phyloP scores from a whole-genome alignment of 129 eudicot species.

The Heracleum sosnowskyi region DNA sequence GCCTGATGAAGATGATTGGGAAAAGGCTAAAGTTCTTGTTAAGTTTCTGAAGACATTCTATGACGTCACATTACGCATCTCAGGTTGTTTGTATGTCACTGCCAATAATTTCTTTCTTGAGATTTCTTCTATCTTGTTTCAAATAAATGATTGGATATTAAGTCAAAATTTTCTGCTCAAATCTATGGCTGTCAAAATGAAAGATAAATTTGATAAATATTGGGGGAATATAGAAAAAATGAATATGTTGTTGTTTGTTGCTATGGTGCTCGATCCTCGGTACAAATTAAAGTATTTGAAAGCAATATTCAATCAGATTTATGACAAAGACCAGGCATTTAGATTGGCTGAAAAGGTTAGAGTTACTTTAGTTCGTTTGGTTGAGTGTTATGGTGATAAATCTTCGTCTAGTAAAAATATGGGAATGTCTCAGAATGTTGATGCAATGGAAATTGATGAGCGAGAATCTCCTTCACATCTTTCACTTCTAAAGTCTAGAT shows the following conservation, averaged over 20 bases:
- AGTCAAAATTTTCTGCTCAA: not conserved
- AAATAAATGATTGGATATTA: not conserved
- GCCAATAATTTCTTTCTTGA: conserved; percentile 8
- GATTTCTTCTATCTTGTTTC: not conserved
- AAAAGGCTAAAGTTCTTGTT: not conserved
- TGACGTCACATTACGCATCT: conserved; percentile 18
- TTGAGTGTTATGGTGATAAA: too few relatives aligned
- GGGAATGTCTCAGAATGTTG: too few relatives aligned
- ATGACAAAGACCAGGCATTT: too few relatives aligned
- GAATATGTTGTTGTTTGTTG: not conserved
- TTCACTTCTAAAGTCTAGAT: too few relatives aligned
- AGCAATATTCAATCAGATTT: too few relatives aligned
- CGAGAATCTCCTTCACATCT: too few relatives aligned
- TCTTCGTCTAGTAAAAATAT: too few relatives aligned
- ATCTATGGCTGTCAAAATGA: conserved; percentile 7
- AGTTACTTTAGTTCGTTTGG: too few relatives aligned
- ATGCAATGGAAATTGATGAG: too few relatives aligned
- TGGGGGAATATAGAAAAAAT: too few relatives aligned
- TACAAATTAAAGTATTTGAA: not conserved
- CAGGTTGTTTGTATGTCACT: conserved; percentile 17
- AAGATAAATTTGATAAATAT: conserved; percentile 10
- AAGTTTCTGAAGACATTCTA: conserved; percentile 15
- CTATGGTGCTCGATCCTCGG: not conserved
- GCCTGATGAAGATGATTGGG: conserved; percentile 14
- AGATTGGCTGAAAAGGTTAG: not conserved